Evolutionary conservation across 805 yeast species (phyloP), one percentile per base, ranked within the genome.

Genomic region (Candida fluviatilis): DNA sequence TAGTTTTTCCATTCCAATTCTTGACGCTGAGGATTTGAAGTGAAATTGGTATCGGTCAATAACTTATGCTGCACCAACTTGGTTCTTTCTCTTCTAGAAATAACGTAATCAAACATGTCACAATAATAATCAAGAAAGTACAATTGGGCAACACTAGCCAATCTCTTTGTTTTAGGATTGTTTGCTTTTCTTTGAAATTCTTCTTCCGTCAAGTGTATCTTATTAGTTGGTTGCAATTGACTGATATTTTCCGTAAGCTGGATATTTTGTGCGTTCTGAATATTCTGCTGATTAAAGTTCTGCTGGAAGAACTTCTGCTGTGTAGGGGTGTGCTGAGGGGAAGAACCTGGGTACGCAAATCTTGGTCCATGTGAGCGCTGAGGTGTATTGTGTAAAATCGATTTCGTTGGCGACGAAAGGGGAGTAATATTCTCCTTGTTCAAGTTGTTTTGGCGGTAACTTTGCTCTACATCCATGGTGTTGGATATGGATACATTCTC

Each of bases 121-220:
- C 96, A 91, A 60, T 93, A 93, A 62, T 90, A 88, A 60, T 93
- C 99, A 41, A 93, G 71, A 53, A 93, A 93, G 63, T 84, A 95
- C 78, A 89, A 77, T 57, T 91, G 96, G 29, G 96, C 84, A 18
- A 93, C 97, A 35, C 89, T 84, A 6, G 90, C 95, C 42, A 87
- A 66, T 43, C 99, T 72, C 54, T 83, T 84, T 1, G 95, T 87
- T 54, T 87, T 87, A 36, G 84, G 81, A 32, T 78, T 73, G 41
- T 78, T 73, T 5, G 90, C 84, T 54, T 76, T 77, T 39, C 60
- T 54, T 44, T 72, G 68, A 49, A 81, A 80, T 18, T 78, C 84
- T 16, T 51, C 57, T n/a, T 57, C 55, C 23, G 55, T 47, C 31
- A 55, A 47, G 24, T 54, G 7, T 11, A 23, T 16, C 12, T 36